These are phyloP conservation scores for Agroathelia rolfsii DNA, from an alignment of 1,284 basidiomycete genomes.

Conservation along the genomic window DNA sequence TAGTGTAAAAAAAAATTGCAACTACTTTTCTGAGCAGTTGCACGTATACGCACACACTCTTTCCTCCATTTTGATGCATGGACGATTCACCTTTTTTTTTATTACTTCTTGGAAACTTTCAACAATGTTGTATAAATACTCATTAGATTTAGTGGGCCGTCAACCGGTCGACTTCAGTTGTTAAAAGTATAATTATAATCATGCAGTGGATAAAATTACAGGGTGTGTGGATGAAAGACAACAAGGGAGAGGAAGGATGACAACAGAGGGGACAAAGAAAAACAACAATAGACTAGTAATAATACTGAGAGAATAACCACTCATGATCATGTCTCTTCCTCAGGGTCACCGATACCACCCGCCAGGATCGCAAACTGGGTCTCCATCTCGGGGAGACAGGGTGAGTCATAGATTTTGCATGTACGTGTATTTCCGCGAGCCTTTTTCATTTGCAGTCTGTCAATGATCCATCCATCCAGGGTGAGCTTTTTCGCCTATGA, in stretches of 20 bases:
- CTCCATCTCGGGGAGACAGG: constrained; percentile 95
- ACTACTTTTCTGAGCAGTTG: constrained; percentile 4
- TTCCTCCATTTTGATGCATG: constrained; percentile 10
- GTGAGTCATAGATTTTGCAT: constrained; percentile 97
- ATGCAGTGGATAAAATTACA: no score
- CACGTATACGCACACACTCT: constrained; percentile 8
- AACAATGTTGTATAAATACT: constrained; percentile 2
- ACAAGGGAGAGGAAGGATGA: constrained; percentile 2
- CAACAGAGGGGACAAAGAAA: constrained; percentile 4
- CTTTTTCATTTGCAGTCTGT: constrained; percentile 85
- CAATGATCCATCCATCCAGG: no score
- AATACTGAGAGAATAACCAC: constrained; percentile 14
- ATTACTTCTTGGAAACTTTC: background rate
- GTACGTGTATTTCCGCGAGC: constrained; percentile 87
- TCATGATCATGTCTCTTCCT: constrained; percentile 57
- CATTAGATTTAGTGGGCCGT: background rate
- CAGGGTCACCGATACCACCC: constrained; percentile 86
- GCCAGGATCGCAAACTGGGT: constrained; percentile 89
- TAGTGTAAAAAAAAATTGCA: constrained; percentile 36
- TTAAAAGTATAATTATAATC: background rate
- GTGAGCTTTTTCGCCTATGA: no score
- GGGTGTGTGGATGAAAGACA: no score
- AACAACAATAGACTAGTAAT: background rate
- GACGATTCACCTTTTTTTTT: constrained; percentile 3
- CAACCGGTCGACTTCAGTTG: background rate